Conservation (phyloP, 345 rosid species). For the Carallia pectinifolia region DNA sequence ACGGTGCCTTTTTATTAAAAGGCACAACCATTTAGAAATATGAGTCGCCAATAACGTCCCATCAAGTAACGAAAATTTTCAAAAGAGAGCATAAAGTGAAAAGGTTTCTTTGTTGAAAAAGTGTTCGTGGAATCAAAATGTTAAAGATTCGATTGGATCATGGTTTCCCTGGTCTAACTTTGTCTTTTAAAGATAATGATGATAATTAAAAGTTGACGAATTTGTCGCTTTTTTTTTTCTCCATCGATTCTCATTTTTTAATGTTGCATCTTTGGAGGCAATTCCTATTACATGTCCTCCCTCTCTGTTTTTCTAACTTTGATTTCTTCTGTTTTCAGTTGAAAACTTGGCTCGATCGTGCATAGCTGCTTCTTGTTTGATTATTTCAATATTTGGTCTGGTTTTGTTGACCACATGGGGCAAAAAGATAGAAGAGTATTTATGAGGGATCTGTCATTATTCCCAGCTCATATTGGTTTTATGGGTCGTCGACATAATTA, state of each 20-base stretch:
- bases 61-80: slow-evolving; percentile 12
- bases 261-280: background rate
- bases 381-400: background rate
- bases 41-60: slow-evolving; percentile 17
- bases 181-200: background rate
- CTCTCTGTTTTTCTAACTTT: background rate
- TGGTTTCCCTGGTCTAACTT: background rate
- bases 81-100: slow-evolving; percentile 6
- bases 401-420: background rate
- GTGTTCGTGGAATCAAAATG: background rate
- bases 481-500: too few relatives aligned
- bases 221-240: background rate
- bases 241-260: background rate
- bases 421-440: too few relatives aligned
- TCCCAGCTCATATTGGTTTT: too few relatives aligned
- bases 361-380: background rate
- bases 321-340: background rate
- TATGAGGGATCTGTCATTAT: too few relatives aligned
- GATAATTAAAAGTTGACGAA: background rate
- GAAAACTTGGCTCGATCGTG: background rate
- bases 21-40: background rate
- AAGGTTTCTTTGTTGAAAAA: slow-evolving; percentile 11
- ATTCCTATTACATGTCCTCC: background rate
- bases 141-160: background rate
- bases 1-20: background rate